phyloP scores from a whole-genome alignment of 306 rosid genomes.

The Argentina anserina region DNA sequence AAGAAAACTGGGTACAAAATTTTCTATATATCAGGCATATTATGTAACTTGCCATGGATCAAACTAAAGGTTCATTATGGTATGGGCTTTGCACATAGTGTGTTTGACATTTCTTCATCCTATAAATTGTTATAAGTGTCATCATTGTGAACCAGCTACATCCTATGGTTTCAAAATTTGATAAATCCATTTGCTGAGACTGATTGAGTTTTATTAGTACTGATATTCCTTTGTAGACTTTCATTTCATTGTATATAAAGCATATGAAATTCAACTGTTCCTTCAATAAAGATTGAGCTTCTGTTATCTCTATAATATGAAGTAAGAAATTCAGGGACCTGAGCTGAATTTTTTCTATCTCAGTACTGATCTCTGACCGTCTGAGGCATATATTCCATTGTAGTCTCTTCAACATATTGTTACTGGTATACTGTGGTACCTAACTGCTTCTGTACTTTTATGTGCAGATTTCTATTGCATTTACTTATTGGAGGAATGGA shows the following conservation, averaged over 20 bases:
- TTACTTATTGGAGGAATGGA: constrained; percentile 62
- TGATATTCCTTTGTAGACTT: not conserved
- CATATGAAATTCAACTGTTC: not conserved
- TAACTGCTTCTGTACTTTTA: constrained; percentile 30
- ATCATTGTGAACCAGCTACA: not conserved
- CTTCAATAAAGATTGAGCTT: constrained; percentile 3
- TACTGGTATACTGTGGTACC: constrained; percentile 2
- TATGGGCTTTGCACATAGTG: not conserved
- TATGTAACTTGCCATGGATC: not conserved
- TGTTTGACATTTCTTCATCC: not conserved
- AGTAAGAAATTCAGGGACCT: not conserved
- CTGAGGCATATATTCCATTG: not conserved
- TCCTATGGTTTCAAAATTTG: not conserved
- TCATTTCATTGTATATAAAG: not conserved
- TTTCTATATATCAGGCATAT: not conserved
- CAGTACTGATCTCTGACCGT: not conserved
- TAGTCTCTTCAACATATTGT: not conserved
- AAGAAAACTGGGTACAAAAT: not conserved
- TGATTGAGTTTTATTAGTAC: not conserved
- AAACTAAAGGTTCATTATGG: not conserved
- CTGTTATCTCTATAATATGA: not conserved
- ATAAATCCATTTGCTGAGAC: not conserved
- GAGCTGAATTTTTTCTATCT: not conserved
- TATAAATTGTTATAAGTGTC: not conserved
- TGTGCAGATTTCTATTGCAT: constrained; percentile 71